Evolutionary conservation across 805 yeast species (phyloP), one percentile per base, ranked within the genome.

Genomic region (Candida rishiriensis): DNA sequence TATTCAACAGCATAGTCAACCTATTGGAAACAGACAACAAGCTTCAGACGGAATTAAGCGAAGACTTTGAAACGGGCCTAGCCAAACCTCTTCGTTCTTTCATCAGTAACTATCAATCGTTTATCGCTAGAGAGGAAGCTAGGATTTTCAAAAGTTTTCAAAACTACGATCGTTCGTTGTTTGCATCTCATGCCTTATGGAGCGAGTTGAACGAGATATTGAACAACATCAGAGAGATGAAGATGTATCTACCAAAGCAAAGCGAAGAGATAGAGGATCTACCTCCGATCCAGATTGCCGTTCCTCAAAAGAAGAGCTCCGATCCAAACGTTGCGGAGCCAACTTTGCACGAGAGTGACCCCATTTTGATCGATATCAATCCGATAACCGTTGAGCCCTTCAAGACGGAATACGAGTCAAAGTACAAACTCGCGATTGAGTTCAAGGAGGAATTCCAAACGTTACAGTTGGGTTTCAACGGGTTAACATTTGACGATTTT

Each of bases 341-440:
- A 21, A 21, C 7, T 4, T 21, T 21, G 26, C 4, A 21, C 26
- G 26, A 21, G 7, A 7, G 34, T 13, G 41, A 39, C 13, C 36
- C 26, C 17, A 31, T 31, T 31, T 16, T 14, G 13, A 18, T 32
- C 17, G 40, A 39, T 17, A 17, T 17, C 7, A 38, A 39, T n/a
- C 42, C 49, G 16, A 29, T 46, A 10, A 29, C 40, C 13, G 21
- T 49, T 16, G 53, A 47, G 12, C 44, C 45, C 3, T 46, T 42
- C 38, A 44, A 38, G 11, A 15, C 45, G 4, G 39, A 40, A 9
- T 47, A 46, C 31, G 50, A 48, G 15, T 29, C 36, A 2, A 16
- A 13, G 9, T 10, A 32, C n/a, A 37, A 33, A 16, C 41, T 38
- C 12, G 44, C 38, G 4, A 16, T 46, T 29, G 44, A 47, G 5